Evolutionary conservation across 2,329 filamentous ascomycete genomes (phyloP), one percentile per base, ranked within the genome.

Genomic region (Talaromyces marneffei): DNA sequence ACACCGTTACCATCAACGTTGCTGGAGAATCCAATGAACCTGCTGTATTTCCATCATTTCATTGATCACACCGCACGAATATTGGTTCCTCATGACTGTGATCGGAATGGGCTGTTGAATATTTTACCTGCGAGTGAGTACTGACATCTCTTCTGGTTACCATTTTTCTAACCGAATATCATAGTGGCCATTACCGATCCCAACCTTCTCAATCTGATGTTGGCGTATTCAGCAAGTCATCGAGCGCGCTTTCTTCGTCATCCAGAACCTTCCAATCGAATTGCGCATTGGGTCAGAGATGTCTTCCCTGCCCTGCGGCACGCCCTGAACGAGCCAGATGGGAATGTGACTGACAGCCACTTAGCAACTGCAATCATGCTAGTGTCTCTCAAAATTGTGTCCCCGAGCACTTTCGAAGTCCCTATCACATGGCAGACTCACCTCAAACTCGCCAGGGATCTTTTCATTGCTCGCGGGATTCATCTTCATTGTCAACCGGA

Each of bases 361-460:
- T 80, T 95, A 2, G 90, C 90, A 0, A 91, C 90, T 0, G 88
- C 90, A 7, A 92, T 95, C 64, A 92, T 94, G 88, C 82, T 95
- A 50, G 85, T 90, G 0, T 92, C 90, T 1, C 79, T 94, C 20
- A 90, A 94, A 69, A 93, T 94, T 61, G 87, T 94, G 55, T 91
- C 88, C 0, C 91, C 91, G 0, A 88, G 87, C 61, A 88, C 89
- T 0, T 93, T 94, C 69, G 90, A 89, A 59, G 87, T 90, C n/a
- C 82, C 85, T 0, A 89, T 93, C 58, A 83, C 89, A 0, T 95
- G 91, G 91, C 89, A 92, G 70, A 84, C 83, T 57, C 90, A 95
- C 72, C 81, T 95, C 1, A 85, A 85, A 60, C 84, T 91, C 58
- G 90, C 91, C 1, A 85, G 91, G 2, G 84, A 88, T 67, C 85